Evolutionary conservation across 257 asterid genomes (phyloP), one percentile per base, ranked within the genome.

Genomic region (Fraxinus anomala): DNA sequence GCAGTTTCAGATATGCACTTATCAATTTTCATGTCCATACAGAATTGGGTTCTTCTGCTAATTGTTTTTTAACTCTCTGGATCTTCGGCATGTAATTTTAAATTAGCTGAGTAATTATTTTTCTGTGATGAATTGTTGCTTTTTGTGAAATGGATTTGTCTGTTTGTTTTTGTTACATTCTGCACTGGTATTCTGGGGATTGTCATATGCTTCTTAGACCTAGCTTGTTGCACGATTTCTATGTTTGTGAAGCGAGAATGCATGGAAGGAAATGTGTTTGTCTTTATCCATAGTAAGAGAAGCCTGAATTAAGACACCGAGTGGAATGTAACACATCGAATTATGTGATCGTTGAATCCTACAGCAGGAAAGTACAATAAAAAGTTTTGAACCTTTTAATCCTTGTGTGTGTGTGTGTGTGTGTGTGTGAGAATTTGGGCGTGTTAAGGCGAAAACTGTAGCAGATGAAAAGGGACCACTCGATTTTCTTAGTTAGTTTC

Each of bases 141-240:
- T 68, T 24, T 68, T 79, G n/a, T 73, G 28, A 61, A 61, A 23
- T 21, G 16, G 31, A 17, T 30, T 61, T 61, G 7, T 19, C 6
- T 51, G 16, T 12, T 73, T 11, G 6, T 1, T 19, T 26, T 51
- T 24, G 4, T 13, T 42, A 5, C 24, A 51, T 70, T 16, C 14
- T 68, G 34, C 78, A 76, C 4, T 77, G 80, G 30, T 73, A 39
- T 28, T 80, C 65, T 65, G 80, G 84, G 7, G 71, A 71, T 47
- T 65, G 47, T 76, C 9, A 70, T 8, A 63, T 80, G 51, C 59
- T 63, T 40, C 77, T 80, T 30, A 80, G 77, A 61, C 84, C 84
- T 44, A 44, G 74, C 73, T 63, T 77, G 14, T 70, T 0, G 19
- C 71, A 8, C 74, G 70, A 61, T 44, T 80, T 67, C 77, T 40